Evolutionary conservation across 805 yeast species (phyloP), one percentile per base, ranked within the genome.

Genomic region (Clavispora carvajalis): DNA sequence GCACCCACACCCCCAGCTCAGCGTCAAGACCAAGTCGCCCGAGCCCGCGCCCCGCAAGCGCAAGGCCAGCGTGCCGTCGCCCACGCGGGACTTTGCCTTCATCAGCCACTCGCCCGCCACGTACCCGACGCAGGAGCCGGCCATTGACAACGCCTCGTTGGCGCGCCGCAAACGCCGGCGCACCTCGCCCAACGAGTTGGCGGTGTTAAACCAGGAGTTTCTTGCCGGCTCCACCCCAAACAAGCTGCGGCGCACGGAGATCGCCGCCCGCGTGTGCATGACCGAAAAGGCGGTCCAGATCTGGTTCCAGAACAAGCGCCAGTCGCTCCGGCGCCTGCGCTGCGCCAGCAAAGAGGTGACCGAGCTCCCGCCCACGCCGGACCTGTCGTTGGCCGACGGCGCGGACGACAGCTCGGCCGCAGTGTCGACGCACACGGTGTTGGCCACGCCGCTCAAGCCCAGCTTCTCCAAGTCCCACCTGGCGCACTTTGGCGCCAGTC

Each of bases 281-380:
- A 79, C 91, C n/a, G 97, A 90, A 62, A 88, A 90, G 61, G 96
- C 97, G 2, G 95, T 93, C 25, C 99, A 93, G 67, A 88, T 91
- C 47, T 93, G 99, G 99, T 93, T 93, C 67, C 99, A 93, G 66
- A 93, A 93, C 64, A 85, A 81, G 62, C 78, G 99, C 62, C 97
- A 91, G 63, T 75, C 90, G 26, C 64, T 83, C 47, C 76, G 89
- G 54, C 78, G 81, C 52, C 70, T 65, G 37, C 53, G 55, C 40
- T 46, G 48, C 31, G 40, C 52, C 12, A 73, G 68, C 36, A 64
- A 55, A 47, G 74, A 69, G 52, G 53, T 69, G 31, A 65, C 73
- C 7, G 70, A 61, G 43, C 58, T 69, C 48, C 72, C 73, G 22
- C 71, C 71, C n/a, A 65, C 69, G 10, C 68, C 67, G 3, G 52